phyloP scores from a whole-genome alignment of 208 protist genomes.

The Jaenimonas drosophilae region DNA sequence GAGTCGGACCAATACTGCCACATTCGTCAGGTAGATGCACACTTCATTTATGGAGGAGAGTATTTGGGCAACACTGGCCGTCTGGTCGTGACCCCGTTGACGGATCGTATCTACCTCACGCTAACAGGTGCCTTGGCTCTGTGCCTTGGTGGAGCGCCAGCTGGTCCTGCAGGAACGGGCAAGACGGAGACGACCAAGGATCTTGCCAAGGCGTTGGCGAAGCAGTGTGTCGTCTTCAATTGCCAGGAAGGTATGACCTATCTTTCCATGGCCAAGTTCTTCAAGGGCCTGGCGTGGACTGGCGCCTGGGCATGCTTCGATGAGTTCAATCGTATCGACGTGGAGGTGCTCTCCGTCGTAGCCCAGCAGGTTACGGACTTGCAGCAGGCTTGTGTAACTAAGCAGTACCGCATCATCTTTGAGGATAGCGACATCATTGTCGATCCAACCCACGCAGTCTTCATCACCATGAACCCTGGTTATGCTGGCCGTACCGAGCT shows the following conservation, averaged over 20 bases:
- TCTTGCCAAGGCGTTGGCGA: slow-evolving; percentile 95
- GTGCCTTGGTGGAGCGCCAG: slow-evolving; percentile 92
- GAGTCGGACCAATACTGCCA: slow-evolving; percentile 61
- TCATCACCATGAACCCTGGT: slow-evolving; percentile 99
- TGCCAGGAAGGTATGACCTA: slow-evolving; percentile 96
- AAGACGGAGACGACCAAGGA: slow-evolving; percentile 98
- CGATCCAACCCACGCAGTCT: slow-evolving; percentile 92
- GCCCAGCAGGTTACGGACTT: slow-evolving; percentile 95
- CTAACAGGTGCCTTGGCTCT: slow-evolving; percentile 91
- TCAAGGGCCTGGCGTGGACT: slow-evolving; percentile 95
- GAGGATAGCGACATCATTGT: slow-evolving; percentile 92
- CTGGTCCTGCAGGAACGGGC: slow-evolving; percentile 84
- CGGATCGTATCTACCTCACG: slow-evolving; percentile 96
- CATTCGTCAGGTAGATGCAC: slow-evolving; percentile 91
- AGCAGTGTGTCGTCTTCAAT: slow-evolving; percentile 98
- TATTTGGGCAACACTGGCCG: slow-evolving; percentile 96
- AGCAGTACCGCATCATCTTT: slow-evolving; percentile 92
- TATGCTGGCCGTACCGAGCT: slow-evolving; percentile 98
- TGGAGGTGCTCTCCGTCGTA: slow-evolving; percentile 96
- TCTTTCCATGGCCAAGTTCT: slow-evolving; percentile 96
- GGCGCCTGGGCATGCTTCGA: slow-evolving; percentile 98
- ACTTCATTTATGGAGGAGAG: slow-evolving; percentile 94
- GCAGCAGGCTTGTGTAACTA: slow-evolving; percentile 89
- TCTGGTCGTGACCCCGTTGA: slow-evolving; percentile 96
- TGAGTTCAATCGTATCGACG: slow-evolving; percentile 99